These are phyloP conservation scores for Trichosporon sp. DNA, from an alignment of 1,284 basidiomycete genomes.

Conservation along the genomic window DNA sequence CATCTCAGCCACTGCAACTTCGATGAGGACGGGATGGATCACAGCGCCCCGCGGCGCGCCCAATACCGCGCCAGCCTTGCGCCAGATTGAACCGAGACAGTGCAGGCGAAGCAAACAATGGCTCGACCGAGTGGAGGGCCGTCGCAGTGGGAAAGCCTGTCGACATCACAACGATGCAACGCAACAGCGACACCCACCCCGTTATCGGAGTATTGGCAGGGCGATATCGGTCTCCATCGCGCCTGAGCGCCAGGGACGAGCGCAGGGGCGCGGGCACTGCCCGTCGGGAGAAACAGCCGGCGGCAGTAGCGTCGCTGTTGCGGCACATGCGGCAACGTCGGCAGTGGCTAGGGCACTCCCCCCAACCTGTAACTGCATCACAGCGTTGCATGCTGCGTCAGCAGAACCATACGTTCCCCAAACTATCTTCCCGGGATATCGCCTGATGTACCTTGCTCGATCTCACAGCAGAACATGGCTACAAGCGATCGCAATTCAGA, in stretches of 20 bases:
- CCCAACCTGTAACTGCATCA: neutral
- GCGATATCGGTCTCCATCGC: neutral
- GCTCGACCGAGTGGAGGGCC: neutral
- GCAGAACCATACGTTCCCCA: neutral
- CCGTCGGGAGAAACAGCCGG: neutral
- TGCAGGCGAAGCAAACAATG: neutral
- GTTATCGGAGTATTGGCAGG: neutral
- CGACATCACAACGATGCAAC: neutral
- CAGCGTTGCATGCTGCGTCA: neutral
- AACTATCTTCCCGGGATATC: neutral
- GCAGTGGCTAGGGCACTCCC: neutral
- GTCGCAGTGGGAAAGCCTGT: too few relatives aligned
- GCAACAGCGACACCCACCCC: neutral
- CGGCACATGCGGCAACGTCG: neutral
- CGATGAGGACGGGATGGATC: neutral
- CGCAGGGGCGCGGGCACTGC: neutral
- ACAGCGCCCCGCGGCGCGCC: neutral
- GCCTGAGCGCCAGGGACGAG: neutral
- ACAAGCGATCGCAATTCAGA: neutral
- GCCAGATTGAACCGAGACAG: neutral
- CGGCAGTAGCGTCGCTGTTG: neutral
- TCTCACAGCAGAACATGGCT: neutral
- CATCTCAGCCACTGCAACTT: neutral
- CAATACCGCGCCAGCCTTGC: neutral
- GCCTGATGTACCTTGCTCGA: neutral